Conservation (phyloP, 2,329 filamentous ascomycete genomes). For the Stachybotrys elegans region DNA sequence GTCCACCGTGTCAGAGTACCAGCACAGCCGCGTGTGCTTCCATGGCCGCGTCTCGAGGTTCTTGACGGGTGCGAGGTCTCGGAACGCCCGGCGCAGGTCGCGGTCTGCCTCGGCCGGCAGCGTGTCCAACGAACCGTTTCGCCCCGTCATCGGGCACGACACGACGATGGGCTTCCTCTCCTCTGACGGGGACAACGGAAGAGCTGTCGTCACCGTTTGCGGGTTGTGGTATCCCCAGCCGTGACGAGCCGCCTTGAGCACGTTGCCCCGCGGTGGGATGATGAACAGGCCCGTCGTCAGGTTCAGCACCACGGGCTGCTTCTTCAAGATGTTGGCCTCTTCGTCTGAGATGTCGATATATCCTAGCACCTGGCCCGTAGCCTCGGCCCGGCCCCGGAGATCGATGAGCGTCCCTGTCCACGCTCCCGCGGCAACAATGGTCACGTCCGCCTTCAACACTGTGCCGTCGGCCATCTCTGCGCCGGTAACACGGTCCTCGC, state of each 20-base stretch:
- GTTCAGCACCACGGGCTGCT: conserved; percentile 70
- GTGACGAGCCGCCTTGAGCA: conserved; percentile 69
- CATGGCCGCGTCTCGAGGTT: conserved; percentile 56
- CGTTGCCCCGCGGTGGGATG: conserved; percentile 57
- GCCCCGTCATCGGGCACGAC: conserved; percentile 29
- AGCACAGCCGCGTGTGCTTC: conserved; percentile 60
- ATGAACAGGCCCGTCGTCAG: conserved; percentile 68
- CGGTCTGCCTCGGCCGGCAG: conserved; percentile 57
- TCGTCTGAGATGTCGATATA: conserved; percentile 70
- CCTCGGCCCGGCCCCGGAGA: conserved; percentile 67
- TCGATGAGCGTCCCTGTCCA: conserved; percentile 80
- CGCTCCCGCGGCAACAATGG: conserved; percentile 78
- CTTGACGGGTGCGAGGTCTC: conserved; percentile 52
- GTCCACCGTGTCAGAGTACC: conserved; percentile 70
- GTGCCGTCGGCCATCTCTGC: conserved; percentile 31
- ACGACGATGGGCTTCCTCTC: conserved; percentile 24
- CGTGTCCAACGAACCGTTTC: conserved; percentile 34
- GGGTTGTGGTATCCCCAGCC: conserved; percentile 63
- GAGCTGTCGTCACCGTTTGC: conserved; percentile 25
- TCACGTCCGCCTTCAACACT: conserved; percentile 58
- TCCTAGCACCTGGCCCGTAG: conserved; percentile 76
- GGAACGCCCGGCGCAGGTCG: conserved; percentile 57
- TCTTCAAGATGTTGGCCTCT: conserved; percentile 61
- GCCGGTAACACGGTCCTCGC: conserved; percentile 45
- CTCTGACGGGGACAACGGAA: conserved; percentile 22